Evolutionary conservation across 257 asterid species (phyloP), one percentile per base, ranked within the genome.

Genomic region (Asclepias syriaca): DNA sequence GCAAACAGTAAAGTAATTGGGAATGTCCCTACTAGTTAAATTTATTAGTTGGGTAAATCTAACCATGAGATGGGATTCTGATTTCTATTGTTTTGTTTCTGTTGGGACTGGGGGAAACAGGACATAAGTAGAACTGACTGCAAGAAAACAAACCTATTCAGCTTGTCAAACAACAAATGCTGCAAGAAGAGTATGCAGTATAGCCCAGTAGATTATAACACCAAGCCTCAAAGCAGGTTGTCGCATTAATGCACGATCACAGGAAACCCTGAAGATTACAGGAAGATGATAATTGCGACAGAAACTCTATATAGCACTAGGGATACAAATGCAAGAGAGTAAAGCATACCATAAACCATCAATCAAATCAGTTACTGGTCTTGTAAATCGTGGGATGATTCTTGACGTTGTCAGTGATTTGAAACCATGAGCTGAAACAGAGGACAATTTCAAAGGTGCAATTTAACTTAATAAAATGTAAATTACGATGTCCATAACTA

Each of bases 181-280:
- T 53, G 94, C 97, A 78, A 94, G 83, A 79, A 94, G 87, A 72
- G 97, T 83, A 73, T 94, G 98, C 81, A 91, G 77, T 70, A 89
- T 66, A 64, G 93, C 96, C 99, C 99, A 94, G 81, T 94, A 94
- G 60, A 94, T 51, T 64, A 94, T 91, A 70, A 94, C 76, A 74
- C 96, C 91, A 73, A 94, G 99, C 39, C 99, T 90, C 72, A 94
- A 76, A 74, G 96, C 89, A 77, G 99, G 99, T 83, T 88, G 92
- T 60, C 98, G 91, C 99, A 91, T 91, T 69, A 94, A 80, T 68
- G 99, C 87, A 68, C 99, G 96, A 75, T 94, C 98, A 76, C 99
- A 94, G 60, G 99, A 89, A 77, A 91, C 84, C 99, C 99, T 94
- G 84, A 18, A 75, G 55, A 78, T 78, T 69, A 50, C 73, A 74